These are phyloP conservation scores for Phytopythium aichiense DNA, from an alignment of 352 stramenopile genomes.

Conservation along the genomic window DNA sequence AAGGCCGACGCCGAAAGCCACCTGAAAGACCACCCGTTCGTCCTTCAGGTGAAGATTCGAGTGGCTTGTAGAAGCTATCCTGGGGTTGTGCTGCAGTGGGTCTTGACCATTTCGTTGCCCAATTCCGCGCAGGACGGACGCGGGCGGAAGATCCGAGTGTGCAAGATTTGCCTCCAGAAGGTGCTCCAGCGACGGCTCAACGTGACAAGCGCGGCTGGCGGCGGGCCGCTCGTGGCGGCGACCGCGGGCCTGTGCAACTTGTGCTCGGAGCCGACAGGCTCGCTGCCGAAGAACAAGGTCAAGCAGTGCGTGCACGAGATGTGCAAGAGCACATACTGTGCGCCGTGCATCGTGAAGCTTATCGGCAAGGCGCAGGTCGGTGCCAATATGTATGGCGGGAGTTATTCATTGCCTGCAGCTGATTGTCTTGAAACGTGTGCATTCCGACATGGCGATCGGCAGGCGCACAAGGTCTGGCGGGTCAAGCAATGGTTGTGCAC, in stretches of 20 bases:
- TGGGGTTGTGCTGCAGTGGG: neutral
- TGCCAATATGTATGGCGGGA: neutral
- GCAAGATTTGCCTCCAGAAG: slow-evolving; percentile 61
- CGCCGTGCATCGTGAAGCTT: slow-evolving; percentile 52
- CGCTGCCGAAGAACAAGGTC: slow-evolving; percentile 17
- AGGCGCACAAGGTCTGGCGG: slow-evolving; percentile 48
- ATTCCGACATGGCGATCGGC: neutral
- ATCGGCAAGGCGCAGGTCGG: slow-evolving; percentile 47
- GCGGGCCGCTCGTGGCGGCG: slow-evolving; percentile 1
- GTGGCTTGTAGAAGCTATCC: neutral
- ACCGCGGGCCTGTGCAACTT: slow-evolving; percentile 30
- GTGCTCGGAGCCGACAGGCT: slow-evolving; percentile 30
- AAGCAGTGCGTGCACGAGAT: slow-evolving; percentile 44
- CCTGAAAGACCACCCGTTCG: slow-evolving; percentile 61
- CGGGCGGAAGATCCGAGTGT: slow-evolving; percentile 44
- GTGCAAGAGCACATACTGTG: slow-evolving; percentile 52
- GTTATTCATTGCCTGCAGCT: neutral
- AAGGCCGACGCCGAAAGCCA: slow-evolving; percentile 13
- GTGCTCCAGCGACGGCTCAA: slow-evolving; percentile 37
- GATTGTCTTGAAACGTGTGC: neutral
- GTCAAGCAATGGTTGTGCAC: slow-evolving; percentile 59
- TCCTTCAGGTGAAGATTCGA: slow-evolving; percentile 44
- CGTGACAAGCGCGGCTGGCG: slow-evolving; percentile 7
- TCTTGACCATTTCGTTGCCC: neutral
- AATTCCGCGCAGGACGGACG: slow-evolving; percentile 35